These are phyloP conservation scores for Plectranthus barbatus DNA, from an alignment of 257 asterid genomes.

Conservation along the genomic window DNA sequence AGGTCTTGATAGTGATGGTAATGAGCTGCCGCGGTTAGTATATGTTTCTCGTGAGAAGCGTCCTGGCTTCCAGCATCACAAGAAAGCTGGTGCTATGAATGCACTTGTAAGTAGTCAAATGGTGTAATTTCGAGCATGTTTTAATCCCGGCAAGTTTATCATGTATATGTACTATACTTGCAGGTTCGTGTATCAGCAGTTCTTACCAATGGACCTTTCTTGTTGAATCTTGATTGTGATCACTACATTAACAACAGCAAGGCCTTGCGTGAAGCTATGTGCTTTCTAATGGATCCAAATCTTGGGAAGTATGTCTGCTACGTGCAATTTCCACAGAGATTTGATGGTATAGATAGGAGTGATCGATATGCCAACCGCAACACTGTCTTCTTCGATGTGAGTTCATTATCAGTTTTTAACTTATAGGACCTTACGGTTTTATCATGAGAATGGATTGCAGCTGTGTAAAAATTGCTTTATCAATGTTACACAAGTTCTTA, in stretches of 20 bases:
- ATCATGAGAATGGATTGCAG: neutral
- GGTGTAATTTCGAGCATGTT: neutral
- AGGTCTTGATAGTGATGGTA: conserved; percentile 92
- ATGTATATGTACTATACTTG: conserved; percentile 11
- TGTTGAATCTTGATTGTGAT: conserved; percentile 98
- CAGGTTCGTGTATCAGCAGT: conserved; percentile 99
- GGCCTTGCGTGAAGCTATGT: conserved; percentile 96
- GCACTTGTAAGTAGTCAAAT: conserved; percentile 62
- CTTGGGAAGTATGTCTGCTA: conserved; percentile 95
- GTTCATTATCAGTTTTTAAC: conserved; percentile 17
- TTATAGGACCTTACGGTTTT: neutral
- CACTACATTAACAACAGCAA: conserved; percentile 96
- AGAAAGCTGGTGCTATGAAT: conserved; percentile 99
- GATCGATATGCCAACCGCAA: conserved; percentile 97
- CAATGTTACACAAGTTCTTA: neutral
- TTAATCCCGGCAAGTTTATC: conserved; percentile 16
- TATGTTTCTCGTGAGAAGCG: conserved; percentile 99
- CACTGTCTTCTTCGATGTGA: conserved; percentile 95
- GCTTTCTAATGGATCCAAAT: conserved; percentile 95
- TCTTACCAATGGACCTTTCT: conserved; percentile 94
- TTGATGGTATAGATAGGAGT: conserved; percentile 85
- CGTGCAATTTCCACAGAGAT: conserved; percentile 96
- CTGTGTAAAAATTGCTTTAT: neutral
- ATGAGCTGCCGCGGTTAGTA: conserved; percentile 86
- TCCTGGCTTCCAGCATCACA: conserved; percentile 95